Evolutionary conservation across 305 asterid species (phyloP).

Genomic region (Fraxinus platypoda): DNA sequence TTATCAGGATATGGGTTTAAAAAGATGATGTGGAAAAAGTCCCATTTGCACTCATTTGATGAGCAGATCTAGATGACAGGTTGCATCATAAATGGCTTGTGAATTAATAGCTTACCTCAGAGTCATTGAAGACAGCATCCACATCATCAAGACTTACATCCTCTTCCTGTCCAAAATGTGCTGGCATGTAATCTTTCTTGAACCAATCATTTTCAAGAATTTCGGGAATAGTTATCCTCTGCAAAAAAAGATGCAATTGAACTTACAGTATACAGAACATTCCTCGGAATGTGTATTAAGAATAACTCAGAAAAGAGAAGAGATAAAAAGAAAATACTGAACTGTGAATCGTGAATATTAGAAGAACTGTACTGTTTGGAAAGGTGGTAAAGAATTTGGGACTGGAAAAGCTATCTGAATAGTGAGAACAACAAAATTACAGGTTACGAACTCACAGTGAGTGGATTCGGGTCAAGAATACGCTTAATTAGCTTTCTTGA

Average conservation of each 20-base stretch:
- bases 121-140: conserved; percentile 70
- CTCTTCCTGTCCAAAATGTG: conserved; percentile 64
- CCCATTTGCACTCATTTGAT: neutral
- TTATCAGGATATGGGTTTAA: neutral
- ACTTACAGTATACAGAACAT: neutral
- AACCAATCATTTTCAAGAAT: conserved; percentile 75
- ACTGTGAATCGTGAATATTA: neutral
- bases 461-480: conserved; percentile 74
- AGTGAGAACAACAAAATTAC: neutral
- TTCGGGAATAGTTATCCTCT: conserved; percentile 69
- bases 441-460: conserved; percentile 50
- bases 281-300: neutral
- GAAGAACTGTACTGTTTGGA: neutral
- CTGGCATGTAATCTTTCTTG: conserved; percentile 65
- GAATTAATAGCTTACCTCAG: conserved; percentile 40
- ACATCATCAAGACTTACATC: conserved; percentile 68
- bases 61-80: neutral
- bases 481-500: conserved; percentile 58
- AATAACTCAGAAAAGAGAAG: neutral
- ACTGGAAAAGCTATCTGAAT: neutral
- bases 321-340: neutral
- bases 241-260: conserved; percentile 29
- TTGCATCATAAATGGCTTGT: neutral
- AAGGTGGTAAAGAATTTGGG: neutral
- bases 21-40: neutral